Conservation (phyloP, 495 filamentous ascomycete species). For the Neurospora discreta region DNA sequence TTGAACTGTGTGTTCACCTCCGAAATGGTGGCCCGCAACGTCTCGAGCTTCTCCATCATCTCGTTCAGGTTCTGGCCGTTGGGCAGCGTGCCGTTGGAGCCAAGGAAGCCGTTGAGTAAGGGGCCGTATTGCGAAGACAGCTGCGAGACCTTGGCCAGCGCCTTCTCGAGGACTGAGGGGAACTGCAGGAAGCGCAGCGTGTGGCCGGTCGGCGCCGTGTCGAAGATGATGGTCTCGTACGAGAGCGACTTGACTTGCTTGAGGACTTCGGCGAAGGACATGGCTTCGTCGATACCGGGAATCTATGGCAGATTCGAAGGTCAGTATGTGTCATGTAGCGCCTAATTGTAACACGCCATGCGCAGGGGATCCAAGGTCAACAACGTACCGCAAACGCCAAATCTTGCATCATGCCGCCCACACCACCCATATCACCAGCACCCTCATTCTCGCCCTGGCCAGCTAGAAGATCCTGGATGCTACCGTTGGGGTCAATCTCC, state of each 20-base stretch:
- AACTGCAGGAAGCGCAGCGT: conserved; percentile 98
- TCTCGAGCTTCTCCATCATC: conserved; percentile 87
- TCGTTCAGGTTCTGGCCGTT: conserved; percentile 85
- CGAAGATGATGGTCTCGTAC: conserved; percentile 98
- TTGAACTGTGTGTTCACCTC: conserved; percentile 99
- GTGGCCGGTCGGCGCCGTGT: conserved; percentile 97
- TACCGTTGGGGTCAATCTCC: conserved; percentile 99
- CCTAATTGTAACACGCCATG: not conserved
- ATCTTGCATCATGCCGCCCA: conserved; percentile 59
- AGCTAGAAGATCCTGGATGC: conserved; percentile 87
- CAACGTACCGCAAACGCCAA: conserved; percentile 48
- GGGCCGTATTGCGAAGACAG: conserved; percentile 90
- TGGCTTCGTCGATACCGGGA: conserved; percentile 96
- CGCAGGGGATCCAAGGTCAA: not conserved
- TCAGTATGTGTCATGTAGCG: not conserved
- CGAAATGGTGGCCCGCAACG: conserved; percentile 78
- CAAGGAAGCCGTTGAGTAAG: conserved; percentile 87
- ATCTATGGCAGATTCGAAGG: conserved; percentile 45
- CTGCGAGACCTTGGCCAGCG: conserved; percentile 89
- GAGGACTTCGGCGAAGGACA: conserved; percentile 97
- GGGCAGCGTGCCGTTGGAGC: conserved; percentile 67
- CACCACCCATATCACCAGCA: conserved; percentile 54
- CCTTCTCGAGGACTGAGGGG: conserved; percentile 95
- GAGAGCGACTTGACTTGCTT: conserved; percentile 99
- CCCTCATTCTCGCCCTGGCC: conserved; percentile 57